Conservation (phyloP, 164 flowering plant genomes). For the Buxus sempervirens region DNA sequence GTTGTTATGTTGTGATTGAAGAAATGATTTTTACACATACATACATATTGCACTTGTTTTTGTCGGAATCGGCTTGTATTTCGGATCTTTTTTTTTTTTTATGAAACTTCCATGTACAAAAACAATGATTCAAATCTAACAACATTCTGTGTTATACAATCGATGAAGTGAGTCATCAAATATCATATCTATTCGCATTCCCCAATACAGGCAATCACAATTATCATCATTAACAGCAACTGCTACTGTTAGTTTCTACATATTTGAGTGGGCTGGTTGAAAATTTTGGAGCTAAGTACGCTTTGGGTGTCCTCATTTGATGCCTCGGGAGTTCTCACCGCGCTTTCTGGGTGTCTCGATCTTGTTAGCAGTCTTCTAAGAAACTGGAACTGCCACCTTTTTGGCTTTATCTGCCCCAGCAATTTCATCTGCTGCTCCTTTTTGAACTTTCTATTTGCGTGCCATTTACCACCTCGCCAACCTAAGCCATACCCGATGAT, state of each 20-base stretch:
- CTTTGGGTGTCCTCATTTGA: constrained; percentile 11
- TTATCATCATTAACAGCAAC: background rate
- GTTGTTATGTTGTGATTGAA: too few species aligned
- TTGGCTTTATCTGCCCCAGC: constrained; percentile 51
- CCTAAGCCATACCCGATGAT: constrained; percentile 78
- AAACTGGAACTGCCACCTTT: constrained; percentile 43
- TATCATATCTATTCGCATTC: too few species aligned
- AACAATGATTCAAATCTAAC: too few species aligned
- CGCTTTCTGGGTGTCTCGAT: constrained; percentile 23
- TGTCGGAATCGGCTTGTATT: too few species aligned
- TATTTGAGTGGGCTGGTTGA: constrained; percentile 15
- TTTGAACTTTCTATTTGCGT: constrained; percentile 63
- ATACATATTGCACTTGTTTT: too few species aligned
- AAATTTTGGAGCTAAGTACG: constrained; percentile 3
- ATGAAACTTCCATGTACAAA: too few species aligned
- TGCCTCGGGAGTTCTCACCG: constrained; percentile 26
- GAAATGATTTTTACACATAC: too few species aligned
- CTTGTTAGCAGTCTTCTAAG: constrained; percentile 34
- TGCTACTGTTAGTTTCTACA: background rate
- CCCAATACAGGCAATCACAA: too few species aligned
- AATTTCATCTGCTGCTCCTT: constrained; percentile 62
- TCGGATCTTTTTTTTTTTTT: too few species aligned
- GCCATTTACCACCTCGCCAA: constrained; percentile 95
- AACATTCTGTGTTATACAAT: too few species aligned
- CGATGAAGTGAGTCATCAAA: too few species aligned